These are phyloP conservation scores for Coniferiporia sulphurascens DNA, from an alignment of 1,284 basidiomycete genomes.

Conservation along the genomic window DNA sequence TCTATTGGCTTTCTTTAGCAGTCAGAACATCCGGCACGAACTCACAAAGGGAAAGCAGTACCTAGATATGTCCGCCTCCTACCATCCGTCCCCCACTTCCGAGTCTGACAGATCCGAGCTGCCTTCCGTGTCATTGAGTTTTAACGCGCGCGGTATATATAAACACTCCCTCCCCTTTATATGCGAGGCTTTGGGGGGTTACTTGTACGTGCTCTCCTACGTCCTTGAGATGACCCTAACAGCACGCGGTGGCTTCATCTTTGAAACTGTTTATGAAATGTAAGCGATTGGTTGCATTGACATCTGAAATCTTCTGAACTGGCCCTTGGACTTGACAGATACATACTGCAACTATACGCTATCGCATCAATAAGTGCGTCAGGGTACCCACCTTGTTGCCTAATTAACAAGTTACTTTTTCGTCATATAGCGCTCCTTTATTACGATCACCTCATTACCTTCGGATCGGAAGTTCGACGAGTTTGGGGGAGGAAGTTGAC, in stretches of 20 bases:
- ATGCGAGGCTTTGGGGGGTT: too few species aligned
- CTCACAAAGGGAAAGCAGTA: too few species aligned
- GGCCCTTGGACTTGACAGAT: background rate
- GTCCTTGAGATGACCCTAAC: background rate
- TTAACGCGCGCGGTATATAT: too few species aligned
- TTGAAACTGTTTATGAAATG: background rate
- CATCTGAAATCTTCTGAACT: background rate
- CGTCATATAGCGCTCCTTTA: constrained; percentile 9
- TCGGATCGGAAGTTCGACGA: constrained; percentile 1
- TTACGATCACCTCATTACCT: constrained; percentile 17
- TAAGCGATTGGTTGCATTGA: background rate
- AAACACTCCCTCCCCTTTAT: too few species aligned
- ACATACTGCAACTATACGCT: constrained; percentile 3
- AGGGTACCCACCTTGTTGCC: background rate
- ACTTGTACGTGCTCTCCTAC: background rate
- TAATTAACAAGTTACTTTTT: background rate
- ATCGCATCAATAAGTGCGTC: constrained; percentile 12
- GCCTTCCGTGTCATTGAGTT: too few species aligned
- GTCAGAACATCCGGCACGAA: too few species aligned
- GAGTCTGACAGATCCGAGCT: too few species aligned
- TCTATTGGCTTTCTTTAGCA: too few species aligned
- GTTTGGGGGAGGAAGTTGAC: constrained; percentile 10
- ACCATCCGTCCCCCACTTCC: too few species aligned
- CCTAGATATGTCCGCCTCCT: too few species aligned
- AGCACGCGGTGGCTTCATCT: background rate